These are phyloP conservation scores for Cardiospermum halicacabum DNA, from an alignment of 345 rosid genomes.

Conservation along the genomic window DNA sequence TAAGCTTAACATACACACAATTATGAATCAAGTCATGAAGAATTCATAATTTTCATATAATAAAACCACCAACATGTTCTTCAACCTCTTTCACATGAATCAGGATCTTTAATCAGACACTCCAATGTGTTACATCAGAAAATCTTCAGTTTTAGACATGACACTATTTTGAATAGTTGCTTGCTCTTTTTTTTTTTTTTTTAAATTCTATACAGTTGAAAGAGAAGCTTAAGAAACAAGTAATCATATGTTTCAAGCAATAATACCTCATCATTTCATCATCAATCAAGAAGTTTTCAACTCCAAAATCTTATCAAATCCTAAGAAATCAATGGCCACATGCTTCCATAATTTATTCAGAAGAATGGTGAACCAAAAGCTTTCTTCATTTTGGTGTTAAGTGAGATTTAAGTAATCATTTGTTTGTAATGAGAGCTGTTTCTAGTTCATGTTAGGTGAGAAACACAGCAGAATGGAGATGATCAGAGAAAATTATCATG, in stretches of 20 bases:
- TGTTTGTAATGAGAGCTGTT: neutral
- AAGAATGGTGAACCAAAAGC: neutral
- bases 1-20: neutral
- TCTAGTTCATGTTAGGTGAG: neutral
- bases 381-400: neutral
- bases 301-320: neutral
- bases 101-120: neutral
- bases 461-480: conserved; percentile 3
- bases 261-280: neutral
- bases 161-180: too few relatives aligned
- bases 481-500: neutral
- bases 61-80: neutral
- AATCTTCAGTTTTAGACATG: too few relatives aligned
- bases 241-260: neutral
- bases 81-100: neutral
- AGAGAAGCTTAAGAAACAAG: neutral
- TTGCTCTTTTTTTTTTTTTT: too few relatives aligned
- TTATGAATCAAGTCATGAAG: neutral
- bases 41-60: too few relatives aligned
- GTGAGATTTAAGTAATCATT: neutral
- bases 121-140: too few relatives aligned
- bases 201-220: too few relatives aligned
- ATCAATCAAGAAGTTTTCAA: neutral
- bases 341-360: neutral
- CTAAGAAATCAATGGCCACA: neutral